Evolutionary conservation across 148 eudicot genomes (phyloP), one percentile per base, ranked within the genome.

Genomic region (Linanthus parryae): DNA sequence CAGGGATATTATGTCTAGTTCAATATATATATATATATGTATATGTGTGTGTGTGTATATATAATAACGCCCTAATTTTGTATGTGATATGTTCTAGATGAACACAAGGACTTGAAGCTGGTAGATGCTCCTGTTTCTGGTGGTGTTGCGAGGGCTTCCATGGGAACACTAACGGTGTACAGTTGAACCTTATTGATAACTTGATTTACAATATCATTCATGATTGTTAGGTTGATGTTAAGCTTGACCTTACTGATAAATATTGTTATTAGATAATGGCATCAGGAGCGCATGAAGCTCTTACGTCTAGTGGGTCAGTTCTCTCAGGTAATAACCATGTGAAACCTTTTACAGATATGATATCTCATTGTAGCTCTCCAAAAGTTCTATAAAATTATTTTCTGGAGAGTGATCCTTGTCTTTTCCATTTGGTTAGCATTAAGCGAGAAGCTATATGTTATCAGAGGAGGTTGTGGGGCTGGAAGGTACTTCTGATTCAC

Each of bases 61-160:
- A n/a, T n/a, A n/a, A n/a, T 34, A 12, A 46, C 19, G 10, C 22
- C 25, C 7, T 25, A 20, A 21, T 38, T 16, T 35, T 55, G 3
- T 17, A 39, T 49, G 26, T 47, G 52, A 4, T 0, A 8, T 31
- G 57, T 62, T 69, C n/a, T 58, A 78, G 78, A 46, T 69, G 77
- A 76, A 67, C 76, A 59, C 59, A 88, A 78, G 70, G 74, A 78
- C 66, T 65, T 88, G 68, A 82, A 82, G 54, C 54, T 94, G 77
- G 88, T 94, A 59, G 99, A 94, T 65, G 99, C 99, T 58, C 99
- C 99, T 44, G 99, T 94, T 56, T 94, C 99, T 49, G 99, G 99
- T 68, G 99, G 99, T 53, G 96, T 94, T 44, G 71, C 64, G 69
- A 77, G 84, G 75, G 99, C 99, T 52, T 64, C 88, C 38, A 53